These are phyloP conservation scores for Corynascus novoguineensis DNA, from an alignment of 495 filamentous ascomycete genomes.

Conservation along the genomic window DNA sequence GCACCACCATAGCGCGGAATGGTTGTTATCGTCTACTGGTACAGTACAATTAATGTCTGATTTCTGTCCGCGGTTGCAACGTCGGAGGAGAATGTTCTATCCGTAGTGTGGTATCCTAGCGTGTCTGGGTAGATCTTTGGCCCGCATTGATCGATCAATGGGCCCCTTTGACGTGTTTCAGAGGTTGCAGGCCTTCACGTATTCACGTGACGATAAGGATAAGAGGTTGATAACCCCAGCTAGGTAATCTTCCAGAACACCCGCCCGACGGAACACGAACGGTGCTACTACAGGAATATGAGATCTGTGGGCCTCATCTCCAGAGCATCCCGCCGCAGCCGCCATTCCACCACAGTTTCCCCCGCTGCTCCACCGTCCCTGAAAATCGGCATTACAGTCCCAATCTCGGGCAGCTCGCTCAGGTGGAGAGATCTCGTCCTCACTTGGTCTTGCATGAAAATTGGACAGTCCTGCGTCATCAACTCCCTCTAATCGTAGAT, in stretches of 20 bases:
- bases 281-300: no score
- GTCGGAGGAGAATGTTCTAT: background rate
- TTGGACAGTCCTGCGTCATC: background rate
- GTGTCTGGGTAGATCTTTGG: no score
- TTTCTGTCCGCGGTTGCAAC: background rate
- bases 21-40: background rate
- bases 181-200: slow-evolving; percentile 7
- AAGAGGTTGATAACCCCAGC: background rate
- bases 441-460: background rate
- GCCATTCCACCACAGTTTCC: background rate
- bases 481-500: slow-evolving; percentile 2
- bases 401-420: background rate
- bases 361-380: background rate
- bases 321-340: slow-evolving; percentile 1
- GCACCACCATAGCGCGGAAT: slow-evolving; percentile 40
- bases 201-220: slow-evolving; percentile 18
- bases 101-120: no score
- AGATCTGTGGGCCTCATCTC: background rate
- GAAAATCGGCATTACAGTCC: background rate
- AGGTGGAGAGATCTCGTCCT: background rate
- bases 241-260: slow-evolving; percentile 9
- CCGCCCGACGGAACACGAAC: slow-evolving; percentile 6
- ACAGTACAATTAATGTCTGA: background rate
- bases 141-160: background rate
- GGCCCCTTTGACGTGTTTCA: background rate